phyloP scores from a whole-genome alignment of 2,329 filamentous ascomycete genomes.

The Didymella sp. region DNA sequence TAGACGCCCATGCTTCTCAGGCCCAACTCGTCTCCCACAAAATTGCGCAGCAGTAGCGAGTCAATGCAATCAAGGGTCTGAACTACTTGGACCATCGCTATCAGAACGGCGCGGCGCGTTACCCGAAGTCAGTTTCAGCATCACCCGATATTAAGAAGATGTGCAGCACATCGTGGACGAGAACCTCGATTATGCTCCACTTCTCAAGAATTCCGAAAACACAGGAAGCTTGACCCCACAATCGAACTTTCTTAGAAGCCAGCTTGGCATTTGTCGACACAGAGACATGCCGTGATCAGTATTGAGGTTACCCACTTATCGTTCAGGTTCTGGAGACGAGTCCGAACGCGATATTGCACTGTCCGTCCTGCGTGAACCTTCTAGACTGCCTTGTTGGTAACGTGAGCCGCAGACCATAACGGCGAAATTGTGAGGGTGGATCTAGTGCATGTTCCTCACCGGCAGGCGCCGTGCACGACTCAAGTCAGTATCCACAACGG shows the following conservation, averaged over 20 bases:
- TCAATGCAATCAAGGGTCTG: conserved; percentile 13
- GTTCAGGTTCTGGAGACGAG: neutral
- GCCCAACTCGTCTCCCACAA: neutral
- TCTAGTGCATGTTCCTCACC: neutral
- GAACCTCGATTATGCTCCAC: neutral
- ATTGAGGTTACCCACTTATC: neutral
- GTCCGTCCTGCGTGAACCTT: too few species aligned
- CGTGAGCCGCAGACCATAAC: neutral
- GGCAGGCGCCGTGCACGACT: conserved; percentile 4
- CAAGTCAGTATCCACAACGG: conserved; percentile 9
- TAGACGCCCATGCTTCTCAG: conserved; percentile 3
- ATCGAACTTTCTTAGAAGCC: conserved; percentile 7
- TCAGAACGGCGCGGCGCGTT: conserved; percentile 12
- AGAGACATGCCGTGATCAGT: neutral
- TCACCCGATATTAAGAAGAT: conserved; percentile 1
- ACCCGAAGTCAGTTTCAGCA: conserved; percentile 1
- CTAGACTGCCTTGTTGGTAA: neutral
- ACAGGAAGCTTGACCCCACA: neutral
- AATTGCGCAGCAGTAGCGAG: conserved; percentile 10
- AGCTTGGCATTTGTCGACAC: neutral
- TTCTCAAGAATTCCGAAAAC: neutral
- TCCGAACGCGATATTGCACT: too few species aligned
- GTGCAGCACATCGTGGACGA: neutral
- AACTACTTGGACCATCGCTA: neutral
- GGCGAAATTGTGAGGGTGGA: conserved; percentile 5